Evolutionary conservation across 202 grass and related monocot species (phyloP), one percentile per base, ranked within the genome.

Genomic region (Schoenoplectus tabernaemontani): DNA sequence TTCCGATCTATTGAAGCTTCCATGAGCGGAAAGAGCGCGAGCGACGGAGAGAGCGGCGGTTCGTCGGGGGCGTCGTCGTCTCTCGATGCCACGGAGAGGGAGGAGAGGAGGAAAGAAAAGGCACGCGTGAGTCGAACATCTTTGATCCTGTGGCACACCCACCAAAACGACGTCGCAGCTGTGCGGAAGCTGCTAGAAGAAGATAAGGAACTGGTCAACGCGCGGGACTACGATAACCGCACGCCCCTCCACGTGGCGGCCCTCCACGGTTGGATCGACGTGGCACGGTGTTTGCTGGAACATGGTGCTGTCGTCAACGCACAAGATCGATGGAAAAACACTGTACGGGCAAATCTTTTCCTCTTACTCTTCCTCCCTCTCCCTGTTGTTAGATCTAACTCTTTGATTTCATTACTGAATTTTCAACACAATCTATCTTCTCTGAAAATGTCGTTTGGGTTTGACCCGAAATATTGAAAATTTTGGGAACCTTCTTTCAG

Each of bases 81-180:
- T 64, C 39, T 46, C 4, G 48, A 57, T 17, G 57, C 83, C 75
- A 75, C 64, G 3, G 64, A 53, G 48, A 38, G 59, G 72, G 84
- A 84, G 69, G 83, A 91, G 58, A 58, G 87, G 84, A 90, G 88
- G 84, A 91, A 92, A 76, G 96, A 92, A 86, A 99, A 99, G 90
- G 82, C 83, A 39, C 66, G 89, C 32, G 96, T 99, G 64, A 93
- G 86, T 44, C 85, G 92, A 17, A 99, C 96, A 41, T 95, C 91
- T 82, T 88, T 99, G 51, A 99, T 99, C 88, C 88, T 99, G n/a
- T 99, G 96, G 96, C 96, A 99, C 86, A 91, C 96, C 75, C 96
- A 99, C 83, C 96, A 99, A 88, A 96, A 99, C 86, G 92, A 99
- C 82, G 86, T 43, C 4, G 43, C 41, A 53, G 88, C 92, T 64